Evolutionary conservation across 1,284 basidiomycete species (phyloP).

Genomic region (Trichosporon faecale): DNA sequence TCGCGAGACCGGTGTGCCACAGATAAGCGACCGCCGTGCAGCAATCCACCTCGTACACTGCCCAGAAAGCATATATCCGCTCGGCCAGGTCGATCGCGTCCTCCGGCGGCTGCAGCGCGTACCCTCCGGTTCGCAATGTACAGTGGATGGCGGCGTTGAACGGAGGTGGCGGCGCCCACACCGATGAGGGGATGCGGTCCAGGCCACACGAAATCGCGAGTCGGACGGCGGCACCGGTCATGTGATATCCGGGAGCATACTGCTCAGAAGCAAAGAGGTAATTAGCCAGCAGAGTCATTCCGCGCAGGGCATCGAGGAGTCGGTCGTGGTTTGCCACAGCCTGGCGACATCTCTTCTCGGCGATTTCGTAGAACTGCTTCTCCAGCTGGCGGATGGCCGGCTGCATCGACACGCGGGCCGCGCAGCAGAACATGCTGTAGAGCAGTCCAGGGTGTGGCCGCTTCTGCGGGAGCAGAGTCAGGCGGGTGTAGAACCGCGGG

Average conservation of each 20-base stretch:
- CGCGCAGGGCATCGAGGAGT: conserved; percentile 36
- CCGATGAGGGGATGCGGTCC: conserved; percentile 28
- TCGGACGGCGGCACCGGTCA: conserved; percentile 28
- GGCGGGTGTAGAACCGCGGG: conserved; percentile 31
- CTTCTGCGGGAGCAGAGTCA: conserved; percentile 29
- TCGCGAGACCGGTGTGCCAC: conserved; percentile 35
- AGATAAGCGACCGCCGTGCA: conserved; percentile 36
- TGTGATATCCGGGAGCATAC: conserved; percentile 33
- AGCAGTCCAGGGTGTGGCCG: conserved; percentile 33
- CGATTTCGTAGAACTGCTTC: conserved; percentile 35
- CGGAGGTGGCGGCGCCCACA: conserved; percentile 22
- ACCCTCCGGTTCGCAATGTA: conserved; percentile 29
- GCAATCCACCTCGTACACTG: conserved; percentile 36
- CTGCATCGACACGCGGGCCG: conserved; percentile 31
- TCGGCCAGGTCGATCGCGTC: conserved; percentile 32
- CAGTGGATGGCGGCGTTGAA: conserved; percentile 28
- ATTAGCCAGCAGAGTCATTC: conserved; percentile 31
- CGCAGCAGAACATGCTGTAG: conserved; percentile 30
- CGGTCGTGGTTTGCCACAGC: conserved; percentile 34
- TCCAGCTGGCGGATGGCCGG: conserved; percentile 33
- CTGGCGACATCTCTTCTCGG: conserved; percentile 32
- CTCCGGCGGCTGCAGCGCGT: conserved; percentile 24
- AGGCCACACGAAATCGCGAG: conserved; percentile 35
- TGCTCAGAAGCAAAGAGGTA: conserved; percentile 35
- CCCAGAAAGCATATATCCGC: conserved; percentile 41